These are phyloP conservation scores for Solanum dulcamara DNA, from an alignment of 257 asterid species.

Conservation along the genomic window DNA sequence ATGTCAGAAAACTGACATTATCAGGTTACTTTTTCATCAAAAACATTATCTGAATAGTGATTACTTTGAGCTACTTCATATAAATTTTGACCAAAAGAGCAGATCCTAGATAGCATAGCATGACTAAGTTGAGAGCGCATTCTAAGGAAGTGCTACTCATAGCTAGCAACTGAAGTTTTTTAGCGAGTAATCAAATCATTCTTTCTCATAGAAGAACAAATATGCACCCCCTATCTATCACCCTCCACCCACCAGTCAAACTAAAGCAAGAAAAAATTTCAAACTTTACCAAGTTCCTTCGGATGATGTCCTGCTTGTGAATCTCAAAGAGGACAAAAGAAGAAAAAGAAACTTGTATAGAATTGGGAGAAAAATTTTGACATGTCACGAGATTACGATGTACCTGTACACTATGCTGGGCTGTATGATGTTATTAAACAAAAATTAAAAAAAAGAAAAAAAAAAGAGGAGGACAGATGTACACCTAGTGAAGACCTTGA, in stretches of 20 bases:
- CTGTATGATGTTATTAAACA: not conserved
- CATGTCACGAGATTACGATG: not conserved
- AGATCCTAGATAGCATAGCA: not conserved
- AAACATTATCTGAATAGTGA: not conserved
- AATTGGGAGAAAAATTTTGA: not conserved
- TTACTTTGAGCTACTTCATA: not conserved
- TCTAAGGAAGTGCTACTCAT: not conserved
- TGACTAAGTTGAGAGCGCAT: not conserved
- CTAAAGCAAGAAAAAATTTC: not conserved
- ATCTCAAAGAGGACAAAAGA: not conserved
- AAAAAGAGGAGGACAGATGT: not conserved
- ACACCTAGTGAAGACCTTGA: not conserved
- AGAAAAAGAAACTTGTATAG: not conserved
- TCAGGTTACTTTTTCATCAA: not conserved
- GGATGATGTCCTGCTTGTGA: not conserved
- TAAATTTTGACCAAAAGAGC: not conserved
- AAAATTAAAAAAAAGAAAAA: not conserved
- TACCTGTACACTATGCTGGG: not conserved
- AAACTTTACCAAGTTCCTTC: not conserved
- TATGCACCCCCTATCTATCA: not conserved
- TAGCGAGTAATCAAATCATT: not conserved
- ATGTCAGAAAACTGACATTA: not conserved
- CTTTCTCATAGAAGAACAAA: not conserved
- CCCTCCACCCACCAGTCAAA: not conserved
- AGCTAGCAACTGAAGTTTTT: not conserved